These are phyloP conservation scores for Beta macrorhiza DNA, from an alignment of 179 eudicot genomes.

Conservation along the genomic window DNA sequence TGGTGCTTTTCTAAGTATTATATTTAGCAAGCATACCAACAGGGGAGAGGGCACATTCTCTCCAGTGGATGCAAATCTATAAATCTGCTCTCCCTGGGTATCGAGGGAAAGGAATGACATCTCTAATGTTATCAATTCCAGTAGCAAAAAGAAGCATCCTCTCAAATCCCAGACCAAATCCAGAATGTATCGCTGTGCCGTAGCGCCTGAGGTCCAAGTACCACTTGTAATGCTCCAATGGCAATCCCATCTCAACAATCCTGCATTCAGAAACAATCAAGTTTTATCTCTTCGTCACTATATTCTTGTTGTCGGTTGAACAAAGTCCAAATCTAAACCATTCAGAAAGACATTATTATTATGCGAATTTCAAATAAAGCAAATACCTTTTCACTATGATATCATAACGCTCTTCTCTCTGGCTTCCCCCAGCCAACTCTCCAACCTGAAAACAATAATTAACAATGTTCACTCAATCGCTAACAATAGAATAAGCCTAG, in stretches of 20 bases:
- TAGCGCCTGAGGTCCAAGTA: slow-evolving; percentile 89
- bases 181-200: slow-evolving; percentile 85
- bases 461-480: not conserved
- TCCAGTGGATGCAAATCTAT: not conserved
- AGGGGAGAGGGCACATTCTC: too few relatives aligned
- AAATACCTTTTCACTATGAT: slow-evolving; percentile 62
- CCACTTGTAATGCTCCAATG: slow-evolving; percentile 91
- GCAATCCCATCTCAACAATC: slow-evolving; percentile 83
- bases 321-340: not conserved
- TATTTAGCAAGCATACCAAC: too few relatives aligned
- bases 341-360: too few relatives aligned
- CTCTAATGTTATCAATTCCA: slow-evolving; percentile 93
- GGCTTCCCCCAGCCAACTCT: slow-evolving; percentile 96
- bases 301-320: not conserved
- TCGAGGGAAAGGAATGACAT: slow-evolving; percentile 95
- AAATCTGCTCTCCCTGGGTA: slow-evolving; percentile 95
- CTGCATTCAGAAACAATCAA: slow-evolving; percentile 34
- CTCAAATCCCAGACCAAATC: slow-evolving; percentile 92
- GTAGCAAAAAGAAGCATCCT: slow-evolving; percentile 97
- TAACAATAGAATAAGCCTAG: not conserved
- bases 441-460: slow-evolving; percentile 62
- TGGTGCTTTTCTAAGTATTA: too few relatives aligned
- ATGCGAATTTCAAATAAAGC: not conserved
- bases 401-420: slow-evolving; percentile 89
- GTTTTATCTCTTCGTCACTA: not conserved